Evolutionary conservation across 306 rosid genomes (phyloP).

Genomic region (Acacia melanoxylon): DNA sequence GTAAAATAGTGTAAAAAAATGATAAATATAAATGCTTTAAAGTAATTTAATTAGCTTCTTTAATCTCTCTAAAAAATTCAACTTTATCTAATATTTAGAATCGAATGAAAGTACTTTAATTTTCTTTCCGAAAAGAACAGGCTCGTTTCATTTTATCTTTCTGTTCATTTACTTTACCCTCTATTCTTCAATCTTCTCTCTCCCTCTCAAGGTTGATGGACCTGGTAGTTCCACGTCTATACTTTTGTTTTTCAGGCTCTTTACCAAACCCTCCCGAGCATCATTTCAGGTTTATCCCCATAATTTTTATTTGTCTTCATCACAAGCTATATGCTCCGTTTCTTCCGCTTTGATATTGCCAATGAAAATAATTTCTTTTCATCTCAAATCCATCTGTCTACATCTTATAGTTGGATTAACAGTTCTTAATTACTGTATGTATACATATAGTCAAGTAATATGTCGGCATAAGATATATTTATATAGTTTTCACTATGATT

Average conservation of each 20-base stretch:
- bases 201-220: neutral
- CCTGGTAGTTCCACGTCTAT: conserved; percentile 12
- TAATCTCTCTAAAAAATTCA: too few species aligned
- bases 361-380: neutral
- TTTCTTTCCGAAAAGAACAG: neutral
- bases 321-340: conserved; percentile 24
- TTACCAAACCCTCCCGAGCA: neutral
- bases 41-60: too few species aligned
- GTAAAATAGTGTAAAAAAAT: too few species aligned
- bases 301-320: neutral
- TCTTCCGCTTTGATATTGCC: conserved; percentile 28
- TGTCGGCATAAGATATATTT: neutral
- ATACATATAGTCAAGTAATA: neutral
- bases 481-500: neutral
- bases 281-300: conserved; percentile 23
- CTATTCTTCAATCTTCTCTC: neutral
- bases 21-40: too few species aligned
- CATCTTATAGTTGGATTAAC: neutral
- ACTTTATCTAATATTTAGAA: too few species aligned
- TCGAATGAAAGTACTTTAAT: neutral
- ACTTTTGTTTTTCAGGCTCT: neutral
- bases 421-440: neutral
- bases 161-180: too few species aligned
- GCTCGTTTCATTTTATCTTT: neutral
- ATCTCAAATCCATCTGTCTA: neutral